phyloP scores from a whole-genome alignment of 805 yeast genomes.

The Jamesozyma piceae region DNA sequence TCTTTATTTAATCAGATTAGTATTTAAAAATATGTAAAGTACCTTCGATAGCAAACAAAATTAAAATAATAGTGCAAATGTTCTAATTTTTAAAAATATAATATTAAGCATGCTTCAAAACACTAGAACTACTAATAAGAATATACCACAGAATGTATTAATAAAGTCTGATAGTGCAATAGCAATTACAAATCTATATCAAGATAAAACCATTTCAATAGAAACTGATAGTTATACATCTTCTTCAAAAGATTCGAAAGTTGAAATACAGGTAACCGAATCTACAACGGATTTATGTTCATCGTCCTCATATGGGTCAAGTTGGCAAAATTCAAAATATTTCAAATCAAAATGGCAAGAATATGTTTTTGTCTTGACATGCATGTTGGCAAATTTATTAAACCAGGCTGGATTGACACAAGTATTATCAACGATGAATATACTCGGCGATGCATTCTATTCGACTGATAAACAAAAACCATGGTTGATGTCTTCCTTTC shows the following conservation, averaged over 20 bases:
- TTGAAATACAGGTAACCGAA: background rate
- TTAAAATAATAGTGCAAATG: no score
- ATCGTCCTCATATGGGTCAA: background rate
- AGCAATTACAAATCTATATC: no score
- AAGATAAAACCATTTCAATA: no score
- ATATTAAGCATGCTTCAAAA: no score
- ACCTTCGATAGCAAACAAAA: no score
- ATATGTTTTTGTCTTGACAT: slow-evolving; percentile 20
- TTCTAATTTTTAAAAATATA: no score
- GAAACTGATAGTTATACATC: no score
- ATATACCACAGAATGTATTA: no score
- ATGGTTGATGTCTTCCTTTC: slow-evolving; percentile 67
- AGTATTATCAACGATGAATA: slow-evolving; percentile 31
- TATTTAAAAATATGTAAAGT: no score
- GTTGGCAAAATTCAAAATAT: slow-evolving; percentile 16
- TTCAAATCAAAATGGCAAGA: slow-evolving; percentile 19
- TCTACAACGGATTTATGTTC: background rate
- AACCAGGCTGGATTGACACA: slow-evolving; percentile 37
- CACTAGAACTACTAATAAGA: no score
- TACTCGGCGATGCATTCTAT: slow-evolving; percentile 28
- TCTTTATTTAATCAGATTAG: no score
- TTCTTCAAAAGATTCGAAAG: background rate
- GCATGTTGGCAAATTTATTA: slow-evolving; percentile 32
- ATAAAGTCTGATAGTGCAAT: no score
- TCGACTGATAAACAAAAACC: slow-evolving; percentile 31